Conservation (phyloP, 345 rosid species). For the Ceriops zippeliana region DNA sequence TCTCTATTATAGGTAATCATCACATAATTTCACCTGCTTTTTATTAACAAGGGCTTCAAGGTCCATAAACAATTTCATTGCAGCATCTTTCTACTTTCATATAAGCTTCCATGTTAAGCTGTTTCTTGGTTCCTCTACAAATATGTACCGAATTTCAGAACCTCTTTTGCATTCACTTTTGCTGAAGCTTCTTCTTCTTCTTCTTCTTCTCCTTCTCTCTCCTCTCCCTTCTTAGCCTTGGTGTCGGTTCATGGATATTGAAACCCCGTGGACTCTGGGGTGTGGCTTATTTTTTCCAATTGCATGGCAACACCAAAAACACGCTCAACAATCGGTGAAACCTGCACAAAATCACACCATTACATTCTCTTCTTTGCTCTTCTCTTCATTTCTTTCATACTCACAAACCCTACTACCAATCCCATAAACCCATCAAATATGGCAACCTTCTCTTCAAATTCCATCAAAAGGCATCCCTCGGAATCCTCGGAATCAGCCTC, state of each 20-base stretch:
- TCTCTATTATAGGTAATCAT: background rate
- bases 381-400: constrained; percentile 38
- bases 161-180: constrained; percentile 45
- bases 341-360: constrained; percentile 34
- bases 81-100: constrained; percentile 33
- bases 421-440: constrained; percentile 12
- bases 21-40: background rate
- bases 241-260: constrained; percentile 97
- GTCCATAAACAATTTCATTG: constrained; percentile 28
- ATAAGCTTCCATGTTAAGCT: constrained; percentile 32
- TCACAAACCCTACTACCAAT: constrained; percentile 26
- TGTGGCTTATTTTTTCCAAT: constrained; percentile 54
- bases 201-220: background rate
- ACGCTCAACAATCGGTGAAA: constrained; percentile 17
- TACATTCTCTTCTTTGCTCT: constrained; percentile 35
- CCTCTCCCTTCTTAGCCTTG: constrained; percentile 22
- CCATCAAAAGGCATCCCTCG: constrained; percentile 47
- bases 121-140: constrained; percentile 39
- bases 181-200: constrained; percentile 36
- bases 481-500: constrained; percentile 35
- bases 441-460: constrained; percentile 11
- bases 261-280: constrained; percentile 87
- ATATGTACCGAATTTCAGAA: constrained; percentile 58
- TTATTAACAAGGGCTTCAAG: constrained; percentile 26
- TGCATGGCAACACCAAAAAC: constrained; percentile 74